phyloP scores from a whole-genome alignment of 257 asterid genomes.

The Jaltomata sinuosa region DNA sequence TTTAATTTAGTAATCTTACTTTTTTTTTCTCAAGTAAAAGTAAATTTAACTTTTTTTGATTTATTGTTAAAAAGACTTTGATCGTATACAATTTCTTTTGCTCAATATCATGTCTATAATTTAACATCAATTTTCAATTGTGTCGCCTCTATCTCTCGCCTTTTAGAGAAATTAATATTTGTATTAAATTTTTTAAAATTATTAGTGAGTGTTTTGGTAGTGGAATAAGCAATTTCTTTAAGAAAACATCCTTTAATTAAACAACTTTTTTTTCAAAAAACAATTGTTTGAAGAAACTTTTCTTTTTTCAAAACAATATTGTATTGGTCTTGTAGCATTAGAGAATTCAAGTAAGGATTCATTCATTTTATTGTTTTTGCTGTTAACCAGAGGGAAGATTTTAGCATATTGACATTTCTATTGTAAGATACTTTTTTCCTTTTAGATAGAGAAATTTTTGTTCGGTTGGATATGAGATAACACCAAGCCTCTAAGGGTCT shows the following conservation, averaged over 20 bases:
- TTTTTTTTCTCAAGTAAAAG: background rate
- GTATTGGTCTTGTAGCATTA: background rate
- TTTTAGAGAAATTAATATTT: no score
- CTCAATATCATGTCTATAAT: background rate
- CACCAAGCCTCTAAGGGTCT: background rate
- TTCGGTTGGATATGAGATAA: background rate
- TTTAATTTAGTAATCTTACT: background rate
- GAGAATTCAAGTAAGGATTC: background rate
- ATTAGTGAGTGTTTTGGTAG: background rate
- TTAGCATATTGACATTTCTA: background rate
- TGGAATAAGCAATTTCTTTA: background rate
- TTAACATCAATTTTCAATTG: no score
- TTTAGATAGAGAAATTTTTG: background rate
- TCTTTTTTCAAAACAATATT: background rate
- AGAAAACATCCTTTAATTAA: background rate
- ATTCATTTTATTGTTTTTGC: background rate
- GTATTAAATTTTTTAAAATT: background rate
- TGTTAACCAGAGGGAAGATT: background rate
- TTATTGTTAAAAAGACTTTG: no score
- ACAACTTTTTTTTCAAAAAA: background rate
- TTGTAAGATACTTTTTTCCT: background rate
- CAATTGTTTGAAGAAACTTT: background rate
- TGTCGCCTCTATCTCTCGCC: no score
- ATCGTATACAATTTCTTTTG: no score
- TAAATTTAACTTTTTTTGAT: background rate